Conservation (phyloP, 2,329 filamentous ascomycete genomes). For the Colletotrichum liaoningense region DNA sequence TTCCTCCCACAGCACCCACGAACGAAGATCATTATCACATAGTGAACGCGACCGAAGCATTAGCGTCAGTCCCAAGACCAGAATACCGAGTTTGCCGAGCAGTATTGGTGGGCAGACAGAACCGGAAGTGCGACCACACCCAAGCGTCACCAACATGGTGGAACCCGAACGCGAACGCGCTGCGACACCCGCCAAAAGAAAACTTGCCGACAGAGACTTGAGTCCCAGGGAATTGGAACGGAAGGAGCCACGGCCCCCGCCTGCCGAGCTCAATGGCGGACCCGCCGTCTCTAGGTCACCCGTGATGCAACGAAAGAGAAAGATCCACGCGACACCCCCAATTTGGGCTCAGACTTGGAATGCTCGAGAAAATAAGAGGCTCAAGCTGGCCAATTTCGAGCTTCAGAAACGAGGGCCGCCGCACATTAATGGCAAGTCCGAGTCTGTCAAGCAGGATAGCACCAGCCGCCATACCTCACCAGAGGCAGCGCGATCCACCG, state of each 20-base stretch:
- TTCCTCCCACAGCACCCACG: slow-evolving; percentile 57
- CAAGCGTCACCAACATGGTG: slow-evolving; percentile 37
- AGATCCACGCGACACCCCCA: slow-evolving; percentile 53
- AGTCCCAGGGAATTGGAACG: slow-evolving; percentile 64
- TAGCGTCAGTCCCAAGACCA: slow-evolving; percentile 84
- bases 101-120: slow-evolving; percentile 47
- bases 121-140: slow-evolving; percentile 34
- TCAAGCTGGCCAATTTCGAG: slow-evolving; percentile 57
- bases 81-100: slow-evolving; percentile 64
- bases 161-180: slow-evolving; percentile 48
- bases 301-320: slow-evolving; percentile 51
- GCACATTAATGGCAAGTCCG: slow-evolving; percentile 53
- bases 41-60: slow-evolving; percentile 76
- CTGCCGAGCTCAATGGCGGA: slow-evolving; percentile 61
- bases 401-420: slow-evolving; percentile 52
- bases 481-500: slow-evolving; percentile 52
- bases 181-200: slow-evolving; percentile 58
- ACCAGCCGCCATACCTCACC: slow-evolving; percentile 60
- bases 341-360: slow-evolving; percentile 60
- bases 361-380: slow-evolving; percentile 48
- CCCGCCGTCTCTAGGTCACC: slow-evolving; percentile 36
- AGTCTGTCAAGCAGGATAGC: slow-evolving; percentile 44
- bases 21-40: slow-evolving; percentile 63
- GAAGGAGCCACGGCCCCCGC: slow-evolving; percentile 59
- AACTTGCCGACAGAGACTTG: slow-evolving; percentile 60